Evolutionary conservation across 192 early-diverging fungal genomes (phyloP).

Genomic region (Spizellomyces punctatus): DNA sequence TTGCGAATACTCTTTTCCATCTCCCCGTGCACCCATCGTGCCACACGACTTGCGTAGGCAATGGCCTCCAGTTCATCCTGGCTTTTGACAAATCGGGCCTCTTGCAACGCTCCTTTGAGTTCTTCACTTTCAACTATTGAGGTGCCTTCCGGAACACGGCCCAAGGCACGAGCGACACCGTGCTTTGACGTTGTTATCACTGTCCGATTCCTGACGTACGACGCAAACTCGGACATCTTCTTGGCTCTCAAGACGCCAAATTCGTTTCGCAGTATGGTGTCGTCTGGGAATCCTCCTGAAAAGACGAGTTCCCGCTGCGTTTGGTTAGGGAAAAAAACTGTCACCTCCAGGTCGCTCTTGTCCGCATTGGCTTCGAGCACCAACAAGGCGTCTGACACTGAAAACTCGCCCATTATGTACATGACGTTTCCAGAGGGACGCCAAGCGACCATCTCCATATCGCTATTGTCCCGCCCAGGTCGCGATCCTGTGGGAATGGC

Average conservation of each 20-base stretch:
- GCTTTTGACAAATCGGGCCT: constrained; percentile 80
- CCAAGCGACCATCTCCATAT: constrained; percentile 44
- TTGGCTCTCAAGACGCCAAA: neutral
- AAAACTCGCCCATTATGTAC: constrained; percentile 39
- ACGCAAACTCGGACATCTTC: neutral
- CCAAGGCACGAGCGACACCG: constrained; percentile 3
- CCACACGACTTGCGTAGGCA: constrained; percentile 58
- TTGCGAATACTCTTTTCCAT: too few relatives aligned
- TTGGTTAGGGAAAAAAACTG: constrained; percentile 38
- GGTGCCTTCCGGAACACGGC: neutral
- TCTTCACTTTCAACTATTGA: constrained; percentile 28
- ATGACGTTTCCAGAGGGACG: constrained; percentile 39
- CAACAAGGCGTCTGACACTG: constrained; percentile 37
- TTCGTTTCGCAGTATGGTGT: neutral
- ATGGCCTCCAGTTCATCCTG: constrained; percentile 73
- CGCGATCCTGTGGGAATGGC: constrained; percentile 38
- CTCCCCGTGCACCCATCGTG: constrained; percentile 39
- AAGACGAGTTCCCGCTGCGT: constrained; percentile 43
- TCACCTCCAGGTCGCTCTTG: constrained; percentile 15
- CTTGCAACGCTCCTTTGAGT: constrained; percentile 64
- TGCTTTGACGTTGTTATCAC: constrained; percentile 10
- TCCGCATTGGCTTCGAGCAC: constrained; percentile 17
- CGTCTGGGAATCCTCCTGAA: constrained; percentile 18
- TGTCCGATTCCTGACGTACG: too few relatives aligned
- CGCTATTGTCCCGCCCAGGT: constrained; percentile 33